Conservation (phyloP, 2,329 filamentous ascomycete species). For the Penicillium sp. region DNA sequence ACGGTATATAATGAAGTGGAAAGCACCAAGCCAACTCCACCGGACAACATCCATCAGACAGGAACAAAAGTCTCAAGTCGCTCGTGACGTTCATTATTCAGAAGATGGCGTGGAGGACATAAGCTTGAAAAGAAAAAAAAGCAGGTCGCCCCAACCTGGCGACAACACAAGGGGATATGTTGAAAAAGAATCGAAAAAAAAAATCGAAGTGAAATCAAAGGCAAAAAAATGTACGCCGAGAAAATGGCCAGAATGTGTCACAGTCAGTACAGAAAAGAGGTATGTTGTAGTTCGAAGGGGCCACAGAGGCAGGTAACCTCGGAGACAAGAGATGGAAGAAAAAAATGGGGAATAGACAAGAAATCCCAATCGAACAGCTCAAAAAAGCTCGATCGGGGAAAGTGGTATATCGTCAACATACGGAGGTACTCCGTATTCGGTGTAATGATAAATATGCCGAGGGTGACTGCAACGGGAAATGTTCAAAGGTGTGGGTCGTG, state of each 20-base stretch:
- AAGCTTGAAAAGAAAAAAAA: conserved; percentile 9
- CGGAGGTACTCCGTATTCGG: background rate
- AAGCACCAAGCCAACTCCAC: conserved; percentile 10
- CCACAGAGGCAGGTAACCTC: background rate
- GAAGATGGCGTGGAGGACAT: conserved; percentile 23
- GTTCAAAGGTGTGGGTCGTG: background rate
- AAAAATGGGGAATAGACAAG: background rate
- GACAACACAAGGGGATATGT: conserved; percentile 15
- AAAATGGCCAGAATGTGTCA: conserved; percentile 15
- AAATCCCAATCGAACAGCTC: background rate
- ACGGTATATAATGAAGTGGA: conserved; percentile 20
- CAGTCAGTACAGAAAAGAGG: conserved; percentile 9
- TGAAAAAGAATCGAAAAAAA: conserved; percentile 4
- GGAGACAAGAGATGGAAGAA: background rate
- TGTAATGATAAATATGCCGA: background rate
- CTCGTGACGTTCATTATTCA: conserved; percentile 26
- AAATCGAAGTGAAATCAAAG: background rate
- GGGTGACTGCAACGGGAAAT: background rate
- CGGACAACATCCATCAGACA: conserved; percentile 9
- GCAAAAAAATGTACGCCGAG: conserved; percentile 18
- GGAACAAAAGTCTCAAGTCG: conserved; percentile 8
- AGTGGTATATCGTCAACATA: background rate
- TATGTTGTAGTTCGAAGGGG: background rate
- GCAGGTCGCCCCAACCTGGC: conserved; percentile 8
- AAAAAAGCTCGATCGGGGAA: background rate